Conservation (phyloP, 352 stramenopile species). For the Achlya hypogyna region DNA sequence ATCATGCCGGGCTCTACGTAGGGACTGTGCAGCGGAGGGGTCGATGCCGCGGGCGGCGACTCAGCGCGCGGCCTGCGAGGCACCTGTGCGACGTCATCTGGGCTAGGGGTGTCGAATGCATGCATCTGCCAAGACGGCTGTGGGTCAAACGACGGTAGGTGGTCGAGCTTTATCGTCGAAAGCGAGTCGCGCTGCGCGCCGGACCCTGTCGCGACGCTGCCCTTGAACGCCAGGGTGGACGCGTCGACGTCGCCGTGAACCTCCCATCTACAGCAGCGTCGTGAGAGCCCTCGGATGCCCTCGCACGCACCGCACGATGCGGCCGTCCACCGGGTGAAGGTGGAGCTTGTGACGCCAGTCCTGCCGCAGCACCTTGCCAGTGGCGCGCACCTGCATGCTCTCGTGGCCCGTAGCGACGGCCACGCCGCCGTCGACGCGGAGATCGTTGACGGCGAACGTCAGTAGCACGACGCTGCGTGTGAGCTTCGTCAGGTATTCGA, state of each 20-base stretch:
- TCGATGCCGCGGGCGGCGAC: background rate
- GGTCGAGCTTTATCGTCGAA: constrained; percentile 12
- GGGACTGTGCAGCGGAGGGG: background rate
- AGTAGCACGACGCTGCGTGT: constrained; percentile 55
- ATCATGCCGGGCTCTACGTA: background rate
- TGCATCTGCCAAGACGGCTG: background rate
- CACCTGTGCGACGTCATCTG: background rate
- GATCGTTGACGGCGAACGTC: constrained; percentile 56
- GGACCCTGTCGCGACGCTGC: background rate
- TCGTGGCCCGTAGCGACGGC: constrained; percentile 61
- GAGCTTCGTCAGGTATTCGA: constrained; percentile 70
- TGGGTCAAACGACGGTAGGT: constrained; percentile 4
- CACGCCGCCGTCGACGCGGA: constrained; percentile 24
- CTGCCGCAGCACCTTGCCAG: constrained; percentile 78
- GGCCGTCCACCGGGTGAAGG: constrained; percentile 25
- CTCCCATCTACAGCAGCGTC: constrained; percentile 78
- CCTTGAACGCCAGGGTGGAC: constrained; percentile 76
- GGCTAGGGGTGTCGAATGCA: background rate
- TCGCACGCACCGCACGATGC: background rate
- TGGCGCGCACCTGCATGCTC: constrained; percentile 75
- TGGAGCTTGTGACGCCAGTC: constrained; percentile 78
- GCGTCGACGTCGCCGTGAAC: constrained; percentile 77
- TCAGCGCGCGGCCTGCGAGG: background rate
- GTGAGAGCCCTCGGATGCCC: too few species aligned
- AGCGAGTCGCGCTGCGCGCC: constrained; percentile 2